phyloP scores from a whole-genome alignment of 768 basidiomycete genomes.

The Tylopilus sp. region DNA sequence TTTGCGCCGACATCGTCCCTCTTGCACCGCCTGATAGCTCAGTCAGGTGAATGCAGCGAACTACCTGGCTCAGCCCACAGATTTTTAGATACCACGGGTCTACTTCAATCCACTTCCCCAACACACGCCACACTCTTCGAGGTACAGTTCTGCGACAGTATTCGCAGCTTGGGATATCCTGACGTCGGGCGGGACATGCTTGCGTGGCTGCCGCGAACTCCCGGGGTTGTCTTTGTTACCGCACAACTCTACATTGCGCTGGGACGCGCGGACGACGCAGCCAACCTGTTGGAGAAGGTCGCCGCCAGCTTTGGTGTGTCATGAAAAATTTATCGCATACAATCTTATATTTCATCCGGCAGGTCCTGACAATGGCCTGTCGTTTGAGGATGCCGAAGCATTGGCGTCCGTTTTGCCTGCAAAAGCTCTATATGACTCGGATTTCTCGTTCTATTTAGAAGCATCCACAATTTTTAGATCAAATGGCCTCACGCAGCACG shows the following conservation, averaged over 20 bases:
- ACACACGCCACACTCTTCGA: conserved; percentile 67
- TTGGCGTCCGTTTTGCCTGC: conserved; percentile 60
- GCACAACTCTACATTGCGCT: conserved; percentile 63
- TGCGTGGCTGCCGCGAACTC: conserved; percentile 75
- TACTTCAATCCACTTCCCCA: conserved; percentile 67
- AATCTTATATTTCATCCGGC: conserved; percentile 6
- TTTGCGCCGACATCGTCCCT: conserved; percentile 57
- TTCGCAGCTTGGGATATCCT: conserved; percentile 62
- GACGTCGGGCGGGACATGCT: conserved; percentile 61
- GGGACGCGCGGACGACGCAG: conserved; percentile 72
- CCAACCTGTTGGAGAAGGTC: conserved; percentile 66
- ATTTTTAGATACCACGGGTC: conserved; percentile 63
- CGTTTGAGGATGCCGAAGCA: conserved; percentile 61
- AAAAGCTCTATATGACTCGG: conserved; percentile 52
- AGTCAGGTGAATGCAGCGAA: conserved; percentile 44
- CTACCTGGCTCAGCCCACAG: conserved; percentile 63
- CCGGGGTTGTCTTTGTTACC: conserved; percentile 71
- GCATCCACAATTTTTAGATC: conserved; percentile 71
- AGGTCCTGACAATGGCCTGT: conserved; percentile 50
- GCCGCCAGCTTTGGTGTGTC: conserved; percentile 71
- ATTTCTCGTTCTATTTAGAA: conserved; percentile 76
- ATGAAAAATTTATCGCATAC: conserved; percentile 2
- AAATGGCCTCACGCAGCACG: conserved; percentile 49
- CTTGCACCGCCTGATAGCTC: conserved; percentile 57
- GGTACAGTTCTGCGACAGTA: conserved; percentile 65